These are phyloP conservation scores for Osmozyma mogii DNA, from an alignment of 805 yeast species.

Conservation along the genomic window DNA sequence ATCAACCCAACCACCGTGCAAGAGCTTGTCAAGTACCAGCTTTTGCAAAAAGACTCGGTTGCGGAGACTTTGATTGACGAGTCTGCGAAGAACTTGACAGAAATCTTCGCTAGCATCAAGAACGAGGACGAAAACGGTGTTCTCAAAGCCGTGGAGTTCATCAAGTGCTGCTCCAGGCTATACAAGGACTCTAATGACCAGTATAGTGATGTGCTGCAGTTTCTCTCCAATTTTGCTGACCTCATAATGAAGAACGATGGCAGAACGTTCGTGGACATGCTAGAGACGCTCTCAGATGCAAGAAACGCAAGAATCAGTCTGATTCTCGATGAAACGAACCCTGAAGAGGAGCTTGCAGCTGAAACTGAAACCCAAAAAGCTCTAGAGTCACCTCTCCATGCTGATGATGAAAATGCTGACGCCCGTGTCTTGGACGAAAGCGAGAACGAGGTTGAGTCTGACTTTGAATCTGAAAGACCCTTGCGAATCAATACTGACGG, in stretches of 20 bases:
- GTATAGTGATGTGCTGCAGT: background rate
- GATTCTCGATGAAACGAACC: too few species aligned
- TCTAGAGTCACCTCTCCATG: too few species aligned
- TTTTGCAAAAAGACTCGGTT: background rate
- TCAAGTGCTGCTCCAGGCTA: slow-evolving; percentile 4
- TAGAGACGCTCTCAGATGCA: slow-evolving; percentile 46
- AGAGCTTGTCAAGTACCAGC: background rate
- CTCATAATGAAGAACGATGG: slow-evolving; percentile 74
- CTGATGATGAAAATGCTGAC: slow-evolving; percentile 4
- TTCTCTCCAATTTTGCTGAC: slow-evolving; percentile 47
- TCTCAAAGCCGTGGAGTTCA: slow-evolving; percentile 6
- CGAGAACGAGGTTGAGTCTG: slow-evolving; percentile 9
- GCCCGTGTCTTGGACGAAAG: slow-evolving; percentile 40
- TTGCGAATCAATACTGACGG: slow-evolving; percentile 10
- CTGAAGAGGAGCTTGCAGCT: too few species aligned
- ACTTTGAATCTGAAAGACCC: slow-evolving; percentile 4
- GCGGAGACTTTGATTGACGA: background rate
- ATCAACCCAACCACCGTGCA: background rate
- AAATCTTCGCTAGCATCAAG: slow-evolving; percentile 4
- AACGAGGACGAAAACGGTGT: slow-evolving; percentile 7
- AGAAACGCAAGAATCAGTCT: slow-evolving; percentile 3
- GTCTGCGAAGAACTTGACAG: slow-evolving; percentile 2
- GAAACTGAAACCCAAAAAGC: too few species aligned
- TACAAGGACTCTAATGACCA: slow-evolving; percentile 1
- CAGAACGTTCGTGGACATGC: slow-evolving; percentile 66